phyloP scores from a whole-genome alignment of 2,329 filamentous ascomycete genomes.

The Colletotrichum plurivorum region DNA sequence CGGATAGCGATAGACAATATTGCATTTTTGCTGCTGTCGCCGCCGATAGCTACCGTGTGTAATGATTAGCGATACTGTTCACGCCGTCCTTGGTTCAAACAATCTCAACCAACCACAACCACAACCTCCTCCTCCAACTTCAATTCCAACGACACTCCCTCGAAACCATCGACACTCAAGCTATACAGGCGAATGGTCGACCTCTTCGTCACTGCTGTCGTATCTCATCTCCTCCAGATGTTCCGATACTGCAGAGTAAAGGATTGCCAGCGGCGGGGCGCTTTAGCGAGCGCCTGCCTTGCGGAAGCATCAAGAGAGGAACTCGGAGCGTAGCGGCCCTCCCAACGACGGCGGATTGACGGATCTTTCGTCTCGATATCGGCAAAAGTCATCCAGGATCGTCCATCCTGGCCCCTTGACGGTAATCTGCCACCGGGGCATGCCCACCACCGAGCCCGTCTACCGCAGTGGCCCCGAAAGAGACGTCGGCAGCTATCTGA shows the following conservation, averaged over 20 bases:
- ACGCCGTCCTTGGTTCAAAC: not conserved
- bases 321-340: not conserved
- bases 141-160: not conserved
- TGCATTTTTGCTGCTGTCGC: no score
- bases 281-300: no score
- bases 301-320: no score
- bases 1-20: no score
- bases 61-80: not conserved
- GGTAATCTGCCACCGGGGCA: constrained; percentile 6
- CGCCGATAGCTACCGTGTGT: no score
- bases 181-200: not conserved
- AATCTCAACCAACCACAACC: not conserved
- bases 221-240: not conserved
- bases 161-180: not conserved
- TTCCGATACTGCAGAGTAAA: not conserved
- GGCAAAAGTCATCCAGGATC: not conserved
- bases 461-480: constrained; percentile 1
- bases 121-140: not conserved
- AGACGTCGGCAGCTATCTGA: constrained; percentile 22
- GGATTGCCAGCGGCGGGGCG: no score
- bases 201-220: not conserved
- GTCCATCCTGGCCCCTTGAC: not conserved
- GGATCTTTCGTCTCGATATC: not conserved
- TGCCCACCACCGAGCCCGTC: not conserved
- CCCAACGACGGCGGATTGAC: no score